Conservation (phyloP, 768 basidiomycete genomes). For the Suillus tomentosus region DNA sequence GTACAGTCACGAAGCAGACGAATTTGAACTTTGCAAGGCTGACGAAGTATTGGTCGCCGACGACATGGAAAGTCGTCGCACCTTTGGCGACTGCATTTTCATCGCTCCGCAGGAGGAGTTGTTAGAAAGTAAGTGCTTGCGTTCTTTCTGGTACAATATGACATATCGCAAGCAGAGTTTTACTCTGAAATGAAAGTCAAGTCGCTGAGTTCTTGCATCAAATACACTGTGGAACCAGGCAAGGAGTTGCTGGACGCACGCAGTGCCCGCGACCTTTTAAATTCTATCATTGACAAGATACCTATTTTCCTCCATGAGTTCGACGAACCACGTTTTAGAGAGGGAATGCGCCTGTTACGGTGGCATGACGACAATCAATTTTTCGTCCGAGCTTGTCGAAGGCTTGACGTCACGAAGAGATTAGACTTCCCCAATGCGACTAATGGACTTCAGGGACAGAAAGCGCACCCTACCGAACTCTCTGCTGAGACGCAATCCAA, state of each 20-base stretch:
- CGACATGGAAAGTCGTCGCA: constrained; percentile 72
- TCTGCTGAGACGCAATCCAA: constrained; percentile 60
- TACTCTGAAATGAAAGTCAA: constrained; percentile 73
- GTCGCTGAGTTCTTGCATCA: constrained; percentile 66
- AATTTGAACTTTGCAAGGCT: constrained; percentile 66
- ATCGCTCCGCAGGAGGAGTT: constrained; percentile 84
- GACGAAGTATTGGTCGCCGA: constrained; percentile 77
- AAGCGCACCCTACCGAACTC: constrained; percentile 49
- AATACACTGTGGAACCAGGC: constrained; percentile 61
- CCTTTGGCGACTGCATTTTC: constrained; percentile 74
- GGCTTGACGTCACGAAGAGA: constrained; percentile 57
- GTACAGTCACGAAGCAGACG: constrained; percentile 21
- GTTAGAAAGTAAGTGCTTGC: constrained; percentile 60
- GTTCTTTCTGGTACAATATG: not conserved
- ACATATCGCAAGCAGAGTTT: constrained; percentile 47
- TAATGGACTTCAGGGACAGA: not conserved
- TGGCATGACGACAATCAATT: constrained; percentile 60
- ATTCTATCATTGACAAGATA: constrained; percentile 71
- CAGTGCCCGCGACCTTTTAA: constrained; percentile 49
- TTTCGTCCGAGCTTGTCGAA: constrained; percentile 62
- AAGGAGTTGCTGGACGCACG: constrained; percentile 38
- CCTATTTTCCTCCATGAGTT: constrained; percentile 89
- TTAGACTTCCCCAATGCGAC: constrained; percentile 47
- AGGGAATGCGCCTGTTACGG: constrained; percentile 60
- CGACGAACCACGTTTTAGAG: constrained; percentile 48